Evolutionary conservation across 192 early-diverging fungal genomes (phyloP), one percentile per base, ranked within the genome.

Genomic region (Coemansia sp.): DNA sequence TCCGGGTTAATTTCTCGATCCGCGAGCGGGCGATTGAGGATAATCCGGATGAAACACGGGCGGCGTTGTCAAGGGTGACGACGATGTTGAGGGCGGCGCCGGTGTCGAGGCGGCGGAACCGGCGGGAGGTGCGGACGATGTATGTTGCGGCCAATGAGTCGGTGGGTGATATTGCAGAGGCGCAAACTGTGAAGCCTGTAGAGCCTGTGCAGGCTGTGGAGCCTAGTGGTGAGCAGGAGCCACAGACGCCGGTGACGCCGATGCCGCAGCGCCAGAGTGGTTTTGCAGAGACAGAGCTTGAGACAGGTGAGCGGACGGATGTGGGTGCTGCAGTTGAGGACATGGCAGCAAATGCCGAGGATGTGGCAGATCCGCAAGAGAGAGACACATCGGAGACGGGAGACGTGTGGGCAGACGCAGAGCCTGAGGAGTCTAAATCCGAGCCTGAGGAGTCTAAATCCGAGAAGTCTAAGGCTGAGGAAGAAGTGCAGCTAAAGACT

Each of bases 1-100:
- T 80, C 59, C 60, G 65, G 8, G 77, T 80, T 11, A 80, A 74
- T 57, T 80, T 80, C 57, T 80, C 77, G 17, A 80, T 80, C 59
- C 68, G 77, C 40, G 68, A 74, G 7, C 59, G 59, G 10, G 72
- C 77, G 2, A 80, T 80, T 65, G 54, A 65, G 54, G 77, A 80
- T 21, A 80, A 80, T 40, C 77, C 77, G 1, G 77, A 80, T 40
- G 77, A 80, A 38, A 74, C 71, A 36, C 74, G 63, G 44, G 77
- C 77, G 0, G 77, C 77, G 22, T 52, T 80, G 25, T 61, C 71
- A 9, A 56, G 77, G 2, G 77, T 80, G 19, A 57, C 77, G 1
- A 80, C 77, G 36, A 59, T 80, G 57, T 55, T 80, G 37, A 62
- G 77, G 15, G 60, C 71, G 0, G 77, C 72, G 1, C 77, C 77